Conservation (phyloP, 2,329 filamentous ascomycete species). For the Calonectria montana region DNA sequence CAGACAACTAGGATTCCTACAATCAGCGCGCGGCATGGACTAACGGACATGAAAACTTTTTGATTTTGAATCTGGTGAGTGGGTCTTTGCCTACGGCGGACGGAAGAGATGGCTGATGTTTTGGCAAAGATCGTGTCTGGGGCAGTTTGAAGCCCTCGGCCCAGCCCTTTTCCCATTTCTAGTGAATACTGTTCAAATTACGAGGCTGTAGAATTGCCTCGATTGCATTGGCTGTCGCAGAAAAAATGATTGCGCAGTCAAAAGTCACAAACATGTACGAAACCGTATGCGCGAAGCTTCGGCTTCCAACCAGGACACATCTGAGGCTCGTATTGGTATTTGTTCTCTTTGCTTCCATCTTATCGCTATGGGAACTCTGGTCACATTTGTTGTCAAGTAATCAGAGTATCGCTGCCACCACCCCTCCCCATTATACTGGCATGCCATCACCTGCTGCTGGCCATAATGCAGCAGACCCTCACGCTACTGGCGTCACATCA, state of each 20-base stretch:
- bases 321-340: constrained; percentile 21
- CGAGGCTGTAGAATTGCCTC: neutral
- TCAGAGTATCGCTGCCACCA: constrained; percentile 20
- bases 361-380: constrained; percentile 36
- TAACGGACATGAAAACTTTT: neutral
- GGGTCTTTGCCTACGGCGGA: neutral
- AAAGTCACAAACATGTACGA: neutral
- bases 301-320: constrained; percentile 23
- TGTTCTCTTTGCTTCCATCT: constrained; percentile 26
- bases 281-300: neutral
- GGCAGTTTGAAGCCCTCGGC: neutral
- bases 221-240: neutral
- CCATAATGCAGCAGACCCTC: neutral
- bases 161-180: neutral
- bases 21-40: neutral
- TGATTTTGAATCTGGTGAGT: neutral
- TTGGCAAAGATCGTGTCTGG: neutral
- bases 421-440: neutral
- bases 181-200: neutral
- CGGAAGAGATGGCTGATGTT: neutral
- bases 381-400: constrained; percentile 26
- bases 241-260: neutral
- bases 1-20: neutral
- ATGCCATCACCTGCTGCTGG: neutral
- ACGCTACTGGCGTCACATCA: neutral